These are phyloP conservation scores for Colletotrichum orbiculare DNA, from an alignment of 2,329 filamentous ascomycete species.

Conservation along the genomic window DNA sequence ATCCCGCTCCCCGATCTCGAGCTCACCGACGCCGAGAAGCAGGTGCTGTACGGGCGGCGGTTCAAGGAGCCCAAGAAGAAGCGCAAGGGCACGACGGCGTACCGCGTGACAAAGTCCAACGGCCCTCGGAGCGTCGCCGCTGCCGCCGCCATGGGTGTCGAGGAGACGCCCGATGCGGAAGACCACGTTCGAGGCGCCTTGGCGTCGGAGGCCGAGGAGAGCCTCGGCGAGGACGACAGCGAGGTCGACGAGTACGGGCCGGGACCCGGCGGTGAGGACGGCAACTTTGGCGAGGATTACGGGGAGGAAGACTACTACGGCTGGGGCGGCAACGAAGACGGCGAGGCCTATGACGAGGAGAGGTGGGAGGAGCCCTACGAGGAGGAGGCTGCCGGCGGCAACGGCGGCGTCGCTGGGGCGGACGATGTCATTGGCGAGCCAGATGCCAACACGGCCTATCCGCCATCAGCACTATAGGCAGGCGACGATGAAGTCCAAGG, in stretches of 20 bases:
- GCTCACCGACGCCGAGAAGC: conserved; percentile 51
- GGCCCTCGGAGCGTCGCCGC: conserved; percentile 23
- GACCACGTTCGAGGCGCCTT: conserved; percentile 21
- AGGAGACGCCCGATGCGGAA: conserved; percentile 10
- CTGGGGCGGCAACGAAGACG: conserved; percentile 43
- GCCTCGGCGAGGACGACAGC: conserved; percentile 47
- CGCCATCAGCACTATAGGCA: conserved; percentile 10
- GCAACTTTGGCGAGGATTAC: conserved; percentile 24
- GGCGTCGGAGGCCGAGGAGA: conserved; percentile 26
- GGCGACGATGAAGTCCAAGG: not conserved
- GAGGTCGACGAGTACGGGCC: conserved; percentile 43
- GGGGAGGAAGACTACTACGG: conserved; percentile 38
- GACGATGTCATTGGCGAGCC: conserved; percentile 2
- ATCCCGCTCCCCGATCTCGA: conserved; percentile 53
- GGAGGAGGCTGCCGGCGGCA: conserved; percentile 40
- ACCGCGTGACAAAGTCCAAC: conserved; percentile 37
- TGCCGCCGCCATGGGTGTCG: conserved; percentile 16
- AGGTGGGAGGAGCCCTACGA: conserved; percentile 36
- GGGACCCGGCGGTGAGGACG: conserved; percentile 37
- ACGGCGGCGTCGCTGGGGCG: not conserved
- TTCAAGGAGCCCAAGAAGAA: conserved; percentile 42
- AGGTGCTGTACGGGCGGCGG: conserved; percentile 47
- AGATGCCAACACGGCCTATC: conserved; percentile 22
- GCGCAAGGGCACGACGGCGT: conserved; percentile 36
- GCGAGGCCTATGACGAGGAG: conserved; percentile 40